Evolutionary conservation across 768 basidiomycete species (phyloP).

Genomic region (Melanogaster broomeanus): DNA sequence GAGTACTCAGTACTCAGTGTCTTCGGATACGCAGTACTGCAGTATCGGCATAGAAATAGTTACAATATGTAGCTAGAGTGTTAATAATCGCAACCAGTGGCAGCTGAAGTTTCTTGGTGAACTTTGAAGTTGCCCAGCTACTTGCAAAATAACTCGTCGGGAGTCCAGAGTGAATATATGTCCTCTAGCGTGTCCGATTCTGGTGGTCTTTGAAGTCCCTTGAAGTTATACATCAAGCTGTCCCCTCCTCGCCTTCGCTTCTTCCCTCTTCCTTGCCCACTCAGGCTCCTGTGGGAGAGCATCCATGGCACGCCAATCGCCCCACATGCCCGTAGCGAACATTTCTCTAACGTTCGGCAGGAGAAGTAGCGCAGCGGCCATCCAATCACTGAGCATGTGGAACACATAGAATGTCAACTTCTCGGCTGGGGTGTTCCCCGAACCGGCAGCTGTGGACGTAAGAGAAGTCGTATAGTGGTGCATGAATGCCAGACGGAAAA

Average conservation of each 20-base stretch:
- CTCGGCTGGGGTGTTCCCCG: slow-evolving; percentile 34
- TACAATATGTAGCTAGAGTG: too few relatives aligned
- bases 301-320: slow-evolving; percentile 14
- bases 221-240: too few relatives aligned
- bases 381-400: slow-evolving; percentile 48
- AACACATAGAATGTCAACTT: slow-evolving; percentile 47
- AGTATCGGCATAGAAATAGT: too few relatives aligned
- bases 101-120: too few relatives aligned
- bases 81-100: too few relatives aligned
- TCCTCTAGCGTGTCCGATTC: slow-evolving; percentile 74
- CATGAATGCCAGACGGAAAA: slow-evolving; percentile 46
- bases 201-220: slow-evolving; percentile 48
- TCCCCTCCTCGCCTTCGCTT: not conserved
- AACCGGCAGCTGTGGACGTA: slow-evolving; percentile 27
- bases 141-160: slow-evolving; percentile 15
- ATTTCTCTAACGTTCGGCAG: slow-evolving; percentile 30
- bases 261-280: not conserved
- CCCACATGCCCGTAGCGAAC: slow-evolving; percentile 30
- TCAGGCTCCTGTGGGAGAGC: not conserved
- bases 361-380: slow-evolving; percentile 32
- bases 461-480: slow-evolving; percentile 35
- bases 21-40: too few relatives aligned
- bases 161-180: too few relatives aligned
- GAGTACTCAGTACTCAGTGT: too few relatives aligned
- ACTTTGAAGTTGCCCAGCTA: too few relatives aligned